Evolutionary conservation across 176 grass and related monocot species (phyloP), one percentile per base, ranked within the genome.

Genomic region (Raddia distichophylla): DNA sequence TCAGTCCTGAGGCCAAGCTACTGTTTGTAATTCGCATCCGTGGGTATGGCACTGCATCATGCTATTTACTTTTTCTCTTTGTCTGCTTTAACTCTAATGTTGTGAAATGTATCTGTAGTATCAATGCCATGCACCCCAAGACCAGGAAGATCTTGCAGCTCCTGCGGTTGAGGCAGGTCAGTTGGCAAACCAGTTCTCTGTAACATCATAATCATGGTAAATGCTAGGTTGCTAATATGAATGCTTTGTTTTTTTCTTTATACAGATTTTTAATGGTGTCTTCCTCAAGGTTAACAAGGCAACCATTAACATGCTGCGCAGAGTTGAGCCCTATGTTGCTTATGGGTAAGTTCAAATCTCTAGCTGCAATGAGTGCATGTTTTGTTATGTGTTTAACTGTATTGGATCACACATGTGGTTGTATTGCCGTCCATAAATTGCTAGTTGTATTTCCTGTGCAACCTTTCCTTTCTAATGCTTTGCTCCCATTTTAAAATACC

Each of bases 71-170:
- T 10, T 1, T 51, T 51, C 1, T 56, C 18, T 7, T 59, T 22
- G 2, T 7, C 40, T 51, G 0, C 50, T 18, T 65, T 0, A 1
- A 35, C 12, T 10, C 35, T 88, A 33, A 76, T 65, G 6, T 45
- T 87, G 0, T 75, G 7, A 42, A 48, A 52, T 70, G 58, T 14
- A 14, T 75, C 0, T 82, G 50, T 60, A 97, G 94, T 92, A 97
- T 97, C 76, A 97, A 97, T 84, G 94, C 94, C 8, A 97, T 97
- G 91, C 89, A 97, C 85, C 94, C 94, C 2, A 97, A 97, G 81
- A 94, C 94, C 75, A 88, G 83, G 62, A 94, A 90, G 91, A 97
- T 97, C 64, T 86, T 94, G 61, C 91, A 97, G 85, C 89, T 97
- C 13, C 86, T 97, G 8, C 84, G 94, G 56, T 83, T 97, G 40